Percentiles rank a stretch among this genome's conserved stretches.
Conservation (phyloP, 495 filamentous ascomycete genomes). For the Hypoxylon perforatum region DNA sequence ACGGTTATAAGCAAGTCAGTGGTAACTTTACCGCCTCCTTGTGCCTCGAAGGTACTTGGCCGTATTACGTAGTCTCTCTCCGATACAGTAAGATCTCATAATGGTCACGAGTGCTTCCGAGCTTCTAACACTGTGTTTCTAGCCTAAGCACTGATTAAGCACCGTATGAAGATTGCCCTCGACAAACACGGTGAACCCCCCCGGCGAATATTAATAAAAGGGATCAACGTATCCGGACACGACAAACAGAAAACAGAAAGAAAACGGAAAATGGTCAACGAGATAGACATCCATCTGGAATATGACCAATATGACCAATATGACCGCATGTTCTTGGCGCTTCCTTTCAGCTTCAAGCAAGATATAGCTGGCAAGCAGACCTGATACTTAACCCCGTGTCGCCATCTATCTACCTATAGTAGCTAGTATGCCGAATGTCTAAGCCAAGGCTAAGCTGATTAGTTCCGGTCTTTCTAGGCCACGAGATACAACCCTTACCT, state of each 20-base stretch:
- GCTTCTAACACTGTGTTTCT: neutral
- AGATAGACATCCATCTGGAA: neutral
- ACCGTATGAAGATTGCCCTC: neutral
- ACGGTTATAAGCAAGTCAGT: neutral
- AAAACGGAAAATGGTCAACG: neutral
- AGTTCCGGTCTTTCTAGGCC: neutral
- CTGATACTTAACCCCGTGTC: neutral
- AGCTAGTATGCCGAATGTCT: too few species aligned
- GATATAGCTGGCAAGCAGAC: neutral
- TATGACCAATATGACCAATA: slow-evolving; percentile 3
- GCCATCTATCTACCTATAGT: neutral
- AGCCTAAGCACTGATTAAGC: neutral
- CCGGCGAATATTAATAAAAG: neutral
- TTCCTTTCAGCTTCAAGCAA: neutral
- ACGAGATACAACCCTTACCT: neutral
- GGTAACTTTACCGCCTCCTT: neutral
- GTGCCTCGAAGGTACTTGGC: neutral
- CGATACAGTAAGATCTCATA: neutral
- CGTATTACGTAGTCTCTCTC: neutral
- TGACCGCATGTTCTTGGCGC: slow-evolving; percentile 4
- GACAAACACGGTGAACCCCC: slow-evolving; percentile 2
- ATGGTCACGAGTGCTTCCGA: too few species aligned
- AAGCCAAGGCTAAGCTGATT: neutral
- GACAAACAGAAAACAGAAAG: slow-evolving; percentile 11
- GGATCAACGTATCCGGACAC: slow-evolving; percentile 18